Evolutionary conservation across 2,329 filamentous ascomycete genomes (phyloP), one percentile per base, ranked within the genome.

Genomic region (Pseudogymnoascus sp.): DNA sequence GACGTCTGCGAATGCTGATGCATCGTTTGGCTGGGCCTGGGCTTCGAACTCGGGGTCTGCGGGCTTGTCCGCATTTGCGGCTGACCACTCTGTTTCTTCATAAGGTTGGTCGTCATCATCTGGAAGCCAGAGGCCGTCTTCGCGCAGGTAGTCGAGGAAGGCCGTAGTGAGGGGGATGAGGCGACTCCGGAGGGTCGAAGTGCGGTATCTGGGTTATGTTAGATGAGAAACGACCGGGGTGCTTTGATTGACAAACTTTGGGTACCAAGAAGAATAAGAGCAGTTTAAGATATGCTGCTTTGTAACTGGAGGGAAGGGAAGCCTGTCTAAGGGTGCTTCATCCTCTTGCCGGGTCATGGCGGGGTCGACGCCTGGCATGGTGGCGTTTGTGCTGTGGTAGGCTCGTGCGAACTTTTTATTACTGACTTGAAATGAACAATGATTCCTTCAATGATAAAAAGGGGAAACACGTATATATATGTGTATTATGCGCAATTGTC

Each of bases 251-350:
- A 70, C 77, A 59, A 77, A 90, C 81, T 83, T 87, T 57, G 89
- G 85, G 70, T 96, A 90, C 94, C 94, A 99, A 63, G 82, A 84
- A 72, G 96, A 89, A 74, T 95, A 97, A 41, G 94, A 95, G 76
- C 93, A 99, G 75, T 97, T 89, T 60, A 96, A 78, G 64, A 99
- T 95, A 70, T 99, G 93, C 54, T 88, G 84, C 71, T 87, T 89
- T 33, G 86, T 91, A 62, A 96, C 83, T 1, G 91, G 90, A 18
- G 92, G 89, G 71, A 99, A 97, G 18, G 84, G 84, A 16, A 90
- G 77, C 62, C 64, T 64, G 16, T 67, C 71, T 60, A 72, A 66
- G 57, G 67, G 68, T 59, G 66, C 61, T 54, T 67, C 47, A 16
- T 66, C 64, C 39, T 14, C 25, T 12, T 16, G 47, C 18, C n/a